Evolutionary conservation across 257 asterid species (phyloP), one percentile per base, ranked within the genome.

Genomic region (Handroanthus guayacan): DNA sequence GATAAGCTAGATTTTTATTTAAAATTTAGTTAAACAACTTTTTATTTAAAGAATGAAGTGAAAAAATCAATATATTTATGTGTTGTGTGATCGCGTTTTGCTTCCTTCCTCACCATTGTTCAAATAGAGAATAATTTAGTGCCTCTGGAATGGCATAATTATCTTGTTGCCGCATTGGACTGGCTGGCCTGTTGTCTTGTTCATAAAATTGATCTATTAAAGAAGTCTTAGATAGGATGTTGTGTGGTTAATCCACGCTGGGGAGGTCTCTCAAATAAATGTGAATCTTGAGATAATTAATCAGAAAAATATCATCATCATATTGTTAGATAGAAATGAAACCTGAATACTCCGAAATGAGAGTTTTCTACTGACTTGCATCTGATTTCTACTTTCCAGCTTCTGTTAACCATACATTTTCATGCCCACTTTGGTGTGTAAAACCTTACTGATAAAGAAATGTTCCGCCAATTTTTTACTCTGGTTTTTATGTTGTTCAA

Each of bases 401-500:
- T 66, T 81, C 60, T 37, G 38, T 55, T 71, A 37, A 56, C 56
- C 2, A 39, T 71, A 34, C 45, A 66, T 18, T 63, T 17, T 12
- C 14, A 50, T 55, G 75, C 51, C 9, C 74, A 65, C n/a, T 73
- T 64, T 63, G 55, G 56, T 18, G 9, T 63, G 39, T 55, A 34
- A 52, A 51, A 31, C 50, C 43, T 57, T 66, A 54, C 17, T n/a
- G 63, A 16, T 13, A n/a, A 20, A 3, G 11, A 65, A 66, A 67
- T 67, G 51, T 75, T 34, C 61, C 13, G 20, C n/a, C 58, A 41
- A 52, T 6, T 55, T 63, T 44, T 45, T 43, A 61, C 58, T 48
- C 39, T 54, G 69, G 65, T 68, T 43, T 54, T 38, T 74, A 62
- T 60, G 54, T 75, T 70, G 75, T 67, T 56, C 65, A 55, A 37